Evolutionary conservation across 345 rosid genomes (phyloP).

Genomic region (Ceriops decandra): DNA sequence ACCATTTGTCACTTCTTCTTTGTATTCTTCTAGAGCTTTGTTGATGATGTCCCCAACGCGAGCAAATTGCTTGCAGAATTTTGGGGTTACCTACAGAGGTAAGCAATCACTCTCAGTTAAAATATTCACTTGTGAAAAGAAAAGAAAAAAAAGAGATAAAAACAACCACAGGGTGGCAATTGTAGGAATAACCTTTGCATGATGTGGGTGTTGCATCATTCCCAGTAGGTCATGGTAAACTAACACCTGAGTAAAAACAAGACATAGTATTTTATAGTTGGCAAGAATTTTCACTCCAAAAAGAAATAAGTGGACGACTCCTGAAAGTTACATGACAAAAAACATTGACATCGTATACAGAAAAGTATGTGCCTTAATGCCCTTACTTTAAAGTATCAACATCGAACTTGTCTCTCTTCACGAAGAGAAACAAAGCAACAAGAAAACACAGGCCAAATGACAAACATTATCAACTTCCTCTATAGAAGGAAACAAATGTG

Average conservation of each 20-base stretch:
- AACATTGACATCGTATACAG: too few species aligned
- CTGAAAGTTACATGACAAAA: too few species aligned
- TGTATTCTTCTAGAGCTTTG: constrained; percentile 69
- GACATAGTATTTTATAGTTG: background rate
- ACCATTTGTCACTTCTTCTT: constrained; percentile 64
- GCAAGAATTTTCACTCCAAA: too few species aligned
- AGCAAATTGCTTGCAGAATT: constrained; percentile 83
- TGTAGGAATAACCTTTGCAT: constrained; percentile 66
- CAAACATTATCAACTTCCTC: too few species aligned
- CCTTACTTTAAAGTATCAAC: too few species aligned
- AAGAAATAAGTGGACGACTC: too few species aligned
- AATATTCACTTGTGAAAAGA: background rate
- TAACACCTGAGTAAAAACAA: constrained; percentile 49
- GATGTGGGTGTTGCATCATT: constrained; percentile 95
- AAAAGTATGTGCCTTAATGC: too few species aligned
- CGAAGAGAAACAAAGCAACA: too few species aligned
- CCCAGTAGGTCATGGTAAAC: constrained; percentile 94
- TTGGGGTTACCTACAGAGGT: constrained; percentile 67
- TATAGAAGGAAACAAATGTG: too few species aligned
- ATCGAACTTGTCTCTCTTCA: too few species aligned
- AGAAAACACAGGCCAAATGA: too few species aligned
- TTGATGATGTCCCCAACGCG: constrained; percentile 68
- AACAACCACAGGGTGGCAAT: background rate
- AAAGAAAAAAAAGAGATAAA: background rate
- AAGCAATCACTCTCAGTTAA: constrained; percentile 7